A percentile compares a stretch with the other conserved stretches of the same genome.
phyloP scores from a whole-genome alignment of 2,329 filamentous ascomycete species.

The Aureobasidium mangrovei region DNA sequence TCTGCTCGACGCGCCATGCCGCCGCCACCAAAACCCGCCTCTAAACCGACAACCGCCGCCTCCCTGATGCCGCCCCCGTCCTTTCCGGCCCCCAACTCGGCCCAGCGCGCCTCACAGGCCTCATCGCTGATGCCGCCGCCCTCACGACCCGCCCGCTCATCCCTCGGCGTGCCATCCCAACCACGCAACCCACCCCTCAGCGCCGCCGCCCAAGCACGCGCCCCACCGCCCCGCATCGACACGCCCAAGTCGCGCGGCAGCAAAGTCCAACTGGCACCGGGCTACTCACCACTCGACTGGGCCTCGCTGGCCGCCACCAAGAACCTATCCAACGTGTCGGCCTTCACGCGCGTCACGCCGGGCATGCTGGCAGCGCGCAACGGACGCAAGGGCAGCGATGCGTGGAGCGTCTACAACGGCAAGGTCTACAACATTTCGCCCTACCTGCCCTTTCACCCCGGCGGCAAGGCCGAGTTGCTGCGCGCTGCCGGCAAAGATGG shows the following conservation, averaged over 20 bases:
- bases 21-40: constrained; percentile 9
- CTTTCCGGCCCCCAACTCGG: constrained; percentile 39
- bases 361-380: constrained; percentile 69
- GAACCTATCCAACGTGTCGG: constrained; percentile 43
- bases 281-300: constrained; percentile 95
- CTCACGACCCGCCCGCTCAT: constrained; percentile 14
- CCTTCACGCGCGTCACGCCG: constrained; percentile 65
- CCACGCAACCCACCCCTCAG: constrained; percentile 35
- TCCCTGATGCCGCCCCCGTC: constrained; percentile 31
- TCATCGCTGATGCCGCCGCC: constrained; percentile 25
- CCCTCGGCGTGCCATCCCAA: constrained; percentile 33
- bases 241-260: constrained; percentile 36
- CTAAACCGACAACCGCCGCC: constrained; percentile 16
- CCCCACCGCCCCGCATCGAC: constrained; percentile 26
- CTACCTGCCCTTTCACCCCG: constrained; percentile 84
- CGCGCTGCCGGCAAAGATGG: constrained; percentile 69
- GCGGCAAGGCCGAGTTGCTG: constrained; percentile 70
- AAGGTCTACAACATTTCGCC: constrained; percentile 92
- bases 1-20: constrained; percentile 35
- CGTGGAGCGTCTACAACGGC: constrained; percentile 83
- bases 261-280: constrained; percentile 76
- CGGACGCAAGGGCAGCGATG: constrained; percentile 70
- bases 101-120: constrained; percentile 32
- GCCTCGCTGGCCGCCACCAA: constrained; percentile 65
- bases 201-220: constrained; percentile 22